Base-by-base conservation (phyloP, 1,139 yeast genomes). In the Yamadazyma diospyri region DNA sequence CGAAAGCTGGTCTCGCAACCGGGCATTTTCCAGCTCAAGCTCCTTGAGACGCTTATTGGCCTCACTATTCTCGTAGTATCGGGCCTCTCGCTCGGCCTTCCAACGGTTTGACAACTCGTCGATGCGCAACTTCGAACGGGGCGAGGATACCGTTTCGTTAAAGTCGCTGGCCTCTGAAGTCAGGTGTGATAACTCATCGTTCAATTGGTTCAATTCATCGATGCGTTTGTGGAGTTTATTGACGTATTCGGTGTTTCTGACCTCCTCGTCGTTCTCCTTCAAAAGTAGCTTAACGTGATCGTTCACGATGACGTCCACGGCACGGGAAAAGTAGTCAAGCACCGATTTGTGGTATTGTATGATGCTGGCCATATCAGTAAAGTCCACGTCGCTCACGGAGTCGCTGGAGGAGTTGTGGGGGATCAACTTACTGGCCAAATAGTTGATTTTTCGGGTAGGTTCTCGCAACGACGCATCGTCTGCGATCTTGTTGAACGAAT, bases 31-130 rank as follows among this genome's bases (percentile, higher is more conserved):
- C 22, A 48, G 42, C 41, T 80, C 87, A 25, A 82, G 51, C 37
- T 75, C 78, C 22, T 53, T 52, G 9, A 81, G 62, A 28, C 82
- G 57, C 29, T 61, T 56, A 32, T 67, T 64, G 2, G 83, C 75
- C 34, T 80, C 78, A 29, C 69, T 67, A 38, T 69, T 57, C 48
- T 81, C 87, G 37, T 77, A 62, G 15, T 73, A 73, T 23, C 89
- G 57, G 14, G 83, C 74, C 51, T 82, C 94, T 42, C 88, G 61
- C 45, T 83, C 89, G 2, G 79, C 66, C 46, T 79, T 77, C 81
- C 86, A 79, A 44, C 81, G 64, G 38, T 66, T 73, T 27, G 76
- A 73, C 27, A 83, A 51, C 42, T 79, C 88, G 25, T 76, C 80
- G 19, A 81, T 62, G 37, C 87, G 61, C 30, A 79, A 46, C 37